Evolutionary conservation across 129 eudicot genomes (phyloP).

Genomic region (Lactuca saligna): DNA sequence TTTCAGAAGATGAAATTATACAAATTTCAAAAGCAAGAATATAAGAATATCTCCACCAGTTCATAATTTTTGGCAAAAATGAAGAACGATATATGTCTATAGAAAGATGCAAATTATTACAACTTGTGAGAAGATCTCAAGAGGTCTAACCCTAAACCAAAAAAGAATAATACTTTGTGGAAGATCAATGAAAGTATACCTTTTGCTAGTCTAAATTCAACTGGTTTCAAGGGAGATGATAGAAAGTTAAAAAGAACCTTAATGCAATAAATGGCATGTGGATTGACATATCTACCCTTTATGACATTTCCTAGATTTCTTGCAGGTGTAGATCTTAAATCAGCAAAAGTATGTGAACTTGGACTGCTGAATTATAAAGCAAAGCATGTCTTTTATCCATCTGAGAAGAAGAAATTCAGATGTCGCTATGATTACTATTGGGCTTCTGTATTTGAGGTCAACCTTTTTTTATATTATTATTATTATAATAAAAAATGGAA

Average conservation of each 20-base stretch:
- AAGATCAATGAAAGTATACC: not conserved
- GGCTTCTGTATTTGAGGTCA: constrained; percentile 96
- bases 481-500: not conserved
- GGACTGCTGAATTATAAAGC: constrained; percentile 91
- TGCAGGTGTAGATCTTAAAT: constrained; percentile 92
- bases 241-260: not conserved
- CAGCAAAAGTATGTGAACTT: constrained; percentile 95
- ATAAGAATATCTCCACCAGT: not conserved
- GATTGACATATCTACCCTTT: not conserved
- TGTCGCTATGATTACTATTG: constrained; percentile 96
- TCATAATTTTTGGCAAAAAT: not conserved
- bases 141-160: too few species aligned
- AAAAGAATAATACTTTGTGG: not conserved
- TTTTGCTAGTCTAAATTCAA: too few species aligned
- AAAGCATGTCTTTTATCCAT: constrained; percentile 82
- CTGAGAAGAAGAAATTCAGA: constrained; percentile 81
- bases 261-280: not conserved
- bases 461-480: not conserved
- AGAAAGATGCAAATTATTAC: too few species aligned
- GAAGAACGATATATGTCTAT: too few species aligned
- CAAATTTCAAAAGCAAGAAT: not conserved
- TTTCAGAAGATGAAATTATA: not conserved
- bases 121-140: too few species aligned
- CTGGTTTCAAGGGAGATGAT: not conserved
- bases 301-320: constrained; percentile 20